Percentiles rank a stretch among this genome's conserved stretches.
These are phyloP conservation scores for Neurospora sp. DNA, from an alignment of 495 filamentous ascomycete genomes.

Conservation along the genomic window DNA sequence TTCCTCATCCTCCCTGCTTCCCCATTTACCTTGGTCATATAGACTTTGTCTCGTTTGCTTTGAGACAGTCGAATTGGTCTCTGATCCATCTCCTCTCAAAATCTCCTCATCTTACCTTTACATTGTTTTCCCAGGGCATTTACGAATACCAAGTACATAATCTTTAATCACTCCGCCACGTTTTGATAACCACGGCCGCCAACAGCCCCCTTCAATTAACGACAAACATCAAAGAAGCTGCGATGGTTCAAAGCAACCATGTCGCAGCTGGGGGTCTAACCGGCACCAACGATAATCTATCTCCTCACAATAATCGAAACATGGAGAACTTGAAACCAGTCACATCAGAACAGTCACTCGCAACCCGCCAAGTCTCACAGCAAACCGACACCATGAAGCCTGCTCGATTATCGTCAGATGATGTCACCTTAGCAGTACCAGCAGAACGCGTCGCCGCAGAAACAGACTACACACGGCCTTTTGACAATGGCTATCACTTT, in stretches of 20 bases:
- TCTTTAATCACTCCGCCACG: background rate
- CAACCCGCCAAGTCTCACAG: background rate
- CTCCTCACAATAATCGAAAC: background rate
- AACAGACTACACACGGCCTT: conserved; percentile 12
- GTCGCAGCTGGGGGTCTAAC: background rate
- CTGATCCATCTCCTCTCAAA: background rate
- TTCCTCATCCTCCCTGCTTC: background rate
- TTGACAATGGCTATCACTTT: conserved; percentile 57
- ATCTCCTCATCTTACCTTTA: background rate
- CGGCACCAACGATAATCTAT: background rate
- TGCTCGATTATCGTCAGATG: conserved; percentile 7
- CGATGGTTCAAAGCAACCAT: background rate
- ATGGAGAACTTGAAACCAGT: background rate
- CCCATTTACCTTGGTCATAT: background rate
- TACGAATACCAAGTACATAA: background rate
- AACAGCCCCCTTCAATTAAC: background rate
- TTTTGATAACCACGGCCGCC: background rate
- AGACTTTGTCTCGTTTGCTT: background rate
- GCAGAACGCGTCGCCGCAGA: background rate
- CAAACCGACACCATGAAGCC: background rate
- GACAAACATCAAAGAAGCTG: background rate
- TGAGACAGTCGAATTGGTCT: background rate
- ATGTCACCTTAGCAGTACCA: conserved; percentile 3
- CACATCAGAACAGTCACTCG: background rate
- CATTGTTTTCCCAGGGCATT: background rate